Percentiles rank a stretch among this genome's conserved stretches.
phyloP scores from a whole-genome alignment of 148 eudicot genomes.

The Rhododendron mucronatum region DNA sequence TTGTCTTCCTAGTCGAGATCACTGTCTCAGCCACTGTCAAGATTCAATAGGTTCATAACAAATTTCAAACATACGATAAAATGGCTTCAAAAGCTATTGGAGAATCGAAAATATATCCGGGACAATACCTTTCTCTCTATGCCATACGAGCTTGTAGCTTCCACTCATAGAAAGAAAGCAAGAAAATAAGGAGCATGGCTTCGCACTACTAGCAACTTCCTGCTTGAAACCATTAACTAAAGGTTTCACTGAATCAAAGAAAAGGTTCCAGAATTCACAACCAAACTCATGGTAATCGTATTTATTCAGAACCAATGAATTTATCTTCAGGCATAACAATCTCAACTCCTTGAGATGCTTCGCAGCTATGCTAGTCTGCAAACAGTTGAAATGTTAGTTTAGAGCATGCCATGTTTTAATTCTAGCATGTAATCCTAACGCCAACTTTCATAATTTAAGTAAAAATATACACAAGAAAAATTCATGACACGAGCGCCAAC shows the following conservation, averaged over 20 bases:
- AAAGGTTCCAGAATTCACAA: constrained; percentile 68
- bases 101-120: constrained; percentile 69
- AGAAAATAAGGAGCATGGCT: constrained; percentile 82
- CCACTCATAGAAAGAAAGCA: constrained; percentile 96
- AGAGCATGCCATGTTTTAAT: constrained; percentile 1
- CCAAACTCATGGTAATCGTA: constrained; percentile 69
- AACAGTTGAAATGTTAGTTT: constrained; percentile 14
- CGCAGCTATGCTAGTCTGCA: constrained; percentile 44
- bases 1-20: constrained; percentile 41
- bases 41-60: constrained; percentile 66
- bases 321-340: constrained; percentile 73
- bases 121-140: constrained; percentile 57
- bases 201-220: constrained; percentile 85
- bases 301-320: constrained; percentile 54
- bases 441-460: too few relatives aligned
- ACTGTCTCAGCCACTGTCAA: constrained; percentile 20
- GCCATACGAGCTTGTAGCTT: constrained; percentile 60
- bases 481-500: too few relatives aligned
- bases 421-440: neutral
- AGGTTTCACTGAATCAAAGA: constrained; percentile 74
- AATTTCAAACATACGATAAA: constrained; percentile 59
- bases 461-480: too few relatives aligned
- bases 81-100: constrained; percentile 72
- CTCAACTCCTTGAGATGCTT: constrained; percentile 82
- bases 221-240: constrained; percentile 72